Conservation (phyloP, 192 early-diverging fungal species). For the Entomortierella parvispora region DNA sequence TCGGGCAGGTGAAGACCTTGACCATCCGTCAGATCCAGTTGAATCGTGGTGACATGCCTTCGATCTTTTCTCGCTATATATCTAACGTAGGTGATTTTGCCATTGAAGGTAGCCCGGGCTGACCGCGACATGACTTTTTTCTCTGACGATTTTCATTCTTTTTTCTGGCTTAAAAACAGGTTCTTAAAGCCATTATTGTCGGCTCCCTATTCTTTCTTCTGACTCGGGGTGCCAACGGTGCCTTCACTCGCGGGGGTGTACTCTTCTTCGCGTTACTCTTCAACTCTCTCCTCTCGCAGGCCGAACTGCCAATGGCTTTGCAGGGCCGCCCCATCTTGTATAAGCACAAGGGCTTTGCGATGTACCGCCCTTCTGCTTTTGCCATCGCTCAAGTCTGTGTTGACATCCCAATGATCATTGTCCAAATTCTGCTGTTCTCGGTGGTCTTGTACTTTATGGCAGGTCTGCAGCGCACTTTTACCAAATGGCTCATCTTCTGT, state of each 20-base stretch:
- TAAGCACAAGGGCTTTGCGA: conserved; percentile 83
- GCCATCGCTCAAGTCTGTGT: conserved; percentile 65
- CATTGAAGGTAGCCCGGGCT: too few relatives aligned
- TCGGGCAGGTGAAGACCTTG: conserved; percentile 68
- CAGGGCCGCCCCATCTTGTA: conserved; percentile 77
- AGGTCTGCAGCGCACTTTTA: conserved; percentile 59
- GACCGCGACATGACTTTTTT: too few relatives aligned
- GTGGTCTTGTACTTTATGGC: conserved; percentile 73
- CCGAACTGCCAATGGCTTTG: conserved; percentile 76
- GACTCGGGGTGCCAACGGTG: conserved; percentile 64
- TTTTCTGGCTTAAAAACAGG: not conserved
- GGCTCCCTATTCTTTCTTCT: conserved; percentile 76
- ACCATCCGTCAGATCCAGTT: conserved; percentile 74
- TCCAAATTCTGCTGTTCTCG: conserved; percentile 64
- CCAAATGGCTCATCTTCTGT: conserved; percentile 69
- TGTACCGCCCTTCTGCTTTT: conserved; percentile 71
- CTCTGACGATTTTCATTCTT: not conserved
- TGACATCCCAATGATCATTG: conserved; percentile 60
- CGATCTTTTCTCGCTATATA: conserved; percentile 63
- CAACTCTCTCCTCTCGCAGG: conserved; percentile 68
- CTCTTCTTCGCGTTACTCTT: conserved; percentile 74
- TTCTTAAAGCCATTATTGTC: conserved; percentile 76
- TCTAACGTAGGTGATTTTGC: conserved; percentile 19
- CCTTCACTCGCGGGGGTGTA: conserved; percentile 84
- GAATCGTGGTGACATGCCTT: conserved; percentile 61